Evolutionary conservation across 1,284 basidiomycete species (phyloP).

Genomic region (Ceratobasidium sp.): DNA sequence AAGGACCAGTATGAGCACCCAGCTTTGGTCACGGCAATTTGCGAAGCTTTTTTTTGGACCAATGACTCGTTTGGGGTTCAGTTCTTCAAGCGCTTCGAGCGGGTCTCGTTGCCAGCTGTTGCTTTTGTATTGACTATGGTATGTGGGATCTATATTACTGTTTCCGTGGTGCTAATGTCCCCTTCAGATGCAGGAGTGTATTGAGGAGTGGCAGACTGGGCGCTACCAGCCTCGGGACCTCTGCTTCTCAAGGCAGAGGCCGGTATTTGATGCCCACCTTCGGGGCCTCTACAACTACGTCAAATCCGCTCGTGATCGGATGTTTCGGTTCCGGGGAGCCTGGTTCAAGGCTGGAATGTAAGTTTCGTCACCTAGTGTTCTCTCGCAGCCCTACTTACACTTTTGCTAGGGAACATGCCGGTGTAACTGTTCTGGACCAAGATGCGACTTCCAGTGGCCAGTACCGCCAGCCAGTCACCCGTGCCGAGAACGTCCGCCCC

Average conservation of each 20-base stretch:
- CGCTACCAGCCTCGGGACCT: neutral
- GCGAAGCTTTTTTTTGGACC: neutral
- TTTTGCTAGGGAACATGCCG: neutral
- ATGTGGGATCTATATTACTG: neutral
- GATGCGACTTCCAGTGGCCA: no score
- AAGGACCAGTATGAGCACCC: neutral
- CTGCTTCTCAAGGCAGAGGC: neutral
- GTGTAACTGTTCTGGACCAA: neutral
- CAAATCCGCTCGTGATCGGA: neutral
- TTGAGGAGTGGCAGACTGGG: neutral
- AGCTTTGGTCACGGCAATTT: neutral
- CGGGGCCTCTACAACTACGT: neutral
- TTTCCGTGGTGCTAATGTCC: no score
- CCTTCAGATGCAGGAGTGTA: neutral
- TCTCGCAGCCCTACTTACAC: neutral
- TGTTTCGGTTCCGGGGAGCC: neutral
- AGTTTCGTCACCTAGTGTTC: neutral
- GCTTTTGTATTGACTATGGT: neutral
- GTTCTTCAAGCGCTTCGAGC: neutral
- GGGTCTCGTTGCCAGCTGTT: neutral
- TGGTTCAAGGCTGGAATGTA: neutral
- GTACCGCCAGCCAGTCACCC: neutral
- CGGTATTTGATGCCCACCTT: constrained; percentile 3
- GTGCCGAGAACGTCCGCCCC: neutral
- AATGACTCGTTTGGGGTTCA: neutral